phyloP scores from a whole-genome alignment of 306 rosid species.

The Malus sieversii region DNA sequence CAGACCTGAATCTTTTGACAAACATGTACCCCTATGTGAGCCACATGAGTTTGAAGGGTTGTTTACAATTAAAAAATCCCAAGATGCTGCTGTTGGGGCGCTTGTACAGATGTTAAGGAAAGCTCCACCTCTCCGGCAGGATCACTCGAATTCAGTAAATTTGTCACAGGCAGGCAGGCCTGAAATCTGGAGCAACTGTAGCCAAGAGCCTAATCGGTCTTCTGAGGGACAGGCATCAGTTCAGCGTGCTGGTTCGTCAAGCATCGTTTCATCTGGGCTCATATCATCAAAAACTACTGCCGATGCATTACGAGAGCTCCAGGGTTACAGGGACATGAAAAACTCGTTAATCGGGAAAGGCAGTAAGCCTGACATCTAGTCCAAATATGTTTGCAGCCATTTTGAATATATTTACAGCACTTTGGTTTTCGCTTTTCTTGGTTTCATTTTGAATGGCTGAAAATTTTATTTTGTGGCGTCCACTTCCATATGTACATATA shows the following conservation, averaged over 20 bases:
- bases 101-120: constrained; percentile 67
- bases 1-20: constrained; percentile 60
- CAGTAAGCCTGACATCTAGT: constrained; percentile 27
- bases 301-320: constrained; percentile 85
- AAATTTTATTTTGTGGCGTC: neutral
- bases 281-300: constrained; percentile 45
- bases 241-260: constrained; percentile 24
- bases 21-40: constrained; percentile 27
- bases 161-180: constrained; percentile 18
- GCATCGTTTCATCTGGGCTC: constrained; percentile 36
- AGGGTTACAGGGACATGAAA: constrained; percentile 63
- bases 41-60: constrained; percentile 49
- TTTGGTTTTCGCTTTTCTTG: neutral
- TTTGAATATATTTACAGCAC: constrained; percentile 14
- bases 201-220: constrained; percentile 26
- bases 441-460: neutral
- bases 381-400: constrained; percentile 6
- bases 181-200: constrained; percentile 24
- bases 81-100: constrained; percentile 72
- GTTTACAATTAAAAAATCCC: constrained; percentile 55
- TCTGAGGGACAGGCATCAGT: neutral
- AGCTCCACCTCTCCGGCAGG: constrained; percentile 77
- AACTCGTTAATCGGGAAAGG: constrained; percentile 42
- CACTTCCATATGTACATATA: constrained; percentile 18
- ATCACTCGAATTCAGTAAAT: constrained; percentile 33